Conservation (phyloP, 192 early-diverging fungal genomes). For the Backusella parvicylindrica region DNA sequence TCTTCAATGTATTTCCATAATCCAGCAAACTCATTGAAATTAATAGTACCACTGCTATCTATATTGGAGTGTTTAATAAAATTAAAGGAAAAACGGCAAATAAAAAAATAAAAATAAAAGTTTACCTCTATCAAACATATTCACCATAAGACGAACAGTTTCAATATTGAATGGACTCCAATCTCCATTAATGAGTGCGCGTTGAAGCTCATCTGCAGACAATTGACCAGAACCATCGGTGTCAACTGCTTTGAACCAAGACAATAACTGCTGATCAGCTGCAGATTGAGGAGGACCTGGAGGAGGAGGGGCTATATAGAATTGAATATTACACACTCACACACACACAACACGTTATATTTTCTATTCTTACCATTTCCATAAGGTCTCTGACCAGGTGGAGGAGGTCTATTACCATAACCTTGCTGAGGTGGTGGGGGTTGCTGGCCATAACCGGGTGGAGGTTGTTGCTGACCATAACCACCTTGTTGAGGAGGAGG, state of each 20-base stretch:
- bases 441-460: neutral
- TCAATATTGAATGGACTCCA: slow-evolving; percentile 80
- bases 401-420: neutral
- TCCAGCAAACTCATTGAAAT: slow-evolving; percentile 72
- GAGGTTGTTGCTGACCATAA: neutral
- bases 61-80: neutral
- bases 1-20: slow-evolving; percentile 82
- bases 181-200: slow-evolving; percentile 72
- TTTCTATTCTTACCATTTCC: neutral
- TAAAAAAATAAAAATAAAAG: neutral
- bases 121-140: slow-evolving; percentile 69
- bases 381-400: neutral
- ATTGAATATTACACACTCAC: neutral
- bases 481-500: neutral
- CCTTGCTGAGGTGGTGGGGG: neutral
- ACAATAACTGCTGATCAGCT: slow-evolving; percentile 32
- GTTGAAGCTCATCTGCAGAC: slow-evolving; percentile 66
- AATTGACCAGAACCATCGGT: slow-evolving; percentile 66
- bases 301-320: slow-evolving; percentile 18
- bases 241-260: slow-evolving; percentile 63
- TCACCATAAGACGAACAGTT: slow-evolving; percentile 78
- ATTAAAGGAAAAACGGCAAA: neutral
- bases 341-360: neutral
- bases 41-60: slow-evolving; percentile 76
- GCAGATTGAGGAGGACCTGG: slow-evolving; percentile 26